Evolutionary conservation across 2,329 filamentous ascomycete genomes (phyloP).

Genomic region (Lasiodiplodia citricola): DNA sequence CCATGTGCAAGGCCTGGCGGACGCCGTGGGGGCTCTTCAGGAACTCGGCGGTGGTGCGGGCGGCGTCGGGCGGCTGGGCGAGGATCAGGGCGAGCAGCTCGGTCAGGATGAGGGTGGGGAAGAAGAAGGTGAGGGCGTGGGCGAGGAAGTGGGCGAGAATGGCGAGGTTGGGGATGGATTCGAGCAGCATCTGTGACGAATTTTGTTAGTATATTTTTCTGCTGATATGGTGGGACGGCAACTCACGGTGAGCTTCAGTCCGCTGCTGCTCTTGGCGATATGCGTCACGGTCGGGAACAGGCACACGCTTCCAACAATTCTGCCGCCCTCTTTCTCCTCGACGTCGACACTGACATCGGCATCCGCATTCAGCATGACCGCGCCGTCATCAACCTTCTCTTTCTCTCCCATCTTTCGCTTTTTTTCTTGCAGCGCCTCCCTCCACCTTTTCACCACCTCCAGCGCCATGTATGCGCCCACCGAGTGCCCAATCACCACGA

Average conservation of each 20-base stretch:
- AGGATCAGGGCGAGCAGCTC: slow-evolving; percentile 51
- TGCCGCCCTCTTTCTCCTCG: neutral
- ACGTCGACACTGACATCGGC: neutral
- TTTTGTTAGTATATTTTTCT: neutral
- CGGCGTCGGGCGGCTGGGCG: slow-evolving; percentile 49
- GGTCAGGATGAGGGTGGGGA: slow-evolving; percentile 49
- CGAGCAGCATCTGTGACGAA: slow-evolving; percentile 23
- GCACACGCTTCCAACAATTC: slow-evolving; percentile 36
- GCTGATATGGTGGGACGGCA: neutral
- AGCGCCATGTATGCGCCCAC: slow-evolving; percentile 54
- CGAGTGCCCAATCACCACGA: slow-evolving; percentile 53
- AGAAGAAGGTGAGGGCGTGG: slow-evolving; percentile 48
- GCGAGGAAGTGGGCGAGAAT: slow-evolving; percentile 44
- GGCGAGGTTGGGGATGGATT: slow-evolving; percentile 30
- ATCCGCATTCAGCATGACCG: neutral
- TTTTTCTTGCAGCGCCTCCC: slow-evolving; percentile 33
- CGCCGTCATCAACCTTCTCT: slow-evolving; percentile 31
- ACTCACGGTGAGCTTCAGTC: slow-evolving; percentile 47
- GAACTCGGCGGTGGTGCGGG: slow-evolving; percentile 57
- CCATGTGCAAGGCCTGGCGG: slow-evolving; percentile 63
- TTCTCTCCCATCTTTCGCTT: slow-evolving; percentile 5
- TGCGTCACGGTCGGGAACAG: slow-evolving; percentile 56
- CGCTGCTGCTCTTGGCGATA: slow-evolving; percentile 51
- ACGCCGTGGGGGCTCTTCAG: slow-evolving; percentile 57
- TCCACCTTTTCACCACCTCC: slow-evolving; percentile 44